Evolutionary conservation across 108 stramenopile genomes (phyloP), one percentile per base, ranked within the genome.

Genomic region (Epithemia pelagica): DNA sequence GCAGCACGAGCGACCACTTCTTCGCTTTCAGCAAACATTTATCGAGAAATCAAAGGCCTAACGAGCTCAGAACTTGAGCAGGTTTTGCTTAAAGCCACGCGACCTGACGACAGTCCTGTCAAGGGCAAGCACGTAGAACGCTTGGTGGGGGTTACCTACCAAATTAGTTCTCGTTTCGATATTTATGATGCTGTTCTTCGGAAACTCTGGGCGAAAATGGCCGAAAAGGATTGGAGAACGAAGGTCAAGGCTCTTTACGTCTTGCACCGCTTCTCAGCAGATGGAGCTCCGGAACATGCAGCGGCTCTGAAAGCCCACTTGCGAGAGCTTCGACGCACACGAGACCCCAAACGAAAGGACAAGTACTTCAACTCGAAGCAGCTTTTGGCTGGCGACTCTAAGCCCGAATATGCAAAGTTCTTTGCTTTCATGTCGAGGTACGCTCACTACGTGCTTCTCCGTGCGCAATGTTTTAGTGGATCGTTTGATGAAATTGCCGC

Each of bases 201-300:
- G 10, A 95, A 95, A 58, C 78, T 95, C 7, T 95, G 94, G 94
- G 82, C 73, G 29, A 95, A 95, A 74, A 95, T 95, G 94, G 85
- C 88, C 0, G 94, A 95, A 75, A 86, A 82, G 68, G 94, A 95
- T 61, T 82, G 82, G 82, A 68, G 92, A 26, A 91, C 88, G 0
- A 95, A 83, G 37, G 73, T 92, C 68, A 95, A 95, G 76, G 82
- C 89, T 28, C 76, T 95, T 0, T 95, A 95, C 65, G 82, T 95
- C 30, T 66, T 95, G 62, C 94, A 95, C 77, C 74, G 94, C 37
- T 95, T 95, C 72, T 71, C 79, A 24, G 88, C 81, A 10, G 91
- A 92, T 70, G 94, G 94, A 1, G 83, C 89, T 32, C 88, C 88
- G 5, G 89, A 89, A 27, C 94, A 95, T 69, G 84, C 82, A 59